Percentiles rank a stretch among this genome's conserved stretches.
phyloP scores from a whole-genome alignment of 495 filamentous ascomycete genomes.

The Daldinia grandis region DNA sequence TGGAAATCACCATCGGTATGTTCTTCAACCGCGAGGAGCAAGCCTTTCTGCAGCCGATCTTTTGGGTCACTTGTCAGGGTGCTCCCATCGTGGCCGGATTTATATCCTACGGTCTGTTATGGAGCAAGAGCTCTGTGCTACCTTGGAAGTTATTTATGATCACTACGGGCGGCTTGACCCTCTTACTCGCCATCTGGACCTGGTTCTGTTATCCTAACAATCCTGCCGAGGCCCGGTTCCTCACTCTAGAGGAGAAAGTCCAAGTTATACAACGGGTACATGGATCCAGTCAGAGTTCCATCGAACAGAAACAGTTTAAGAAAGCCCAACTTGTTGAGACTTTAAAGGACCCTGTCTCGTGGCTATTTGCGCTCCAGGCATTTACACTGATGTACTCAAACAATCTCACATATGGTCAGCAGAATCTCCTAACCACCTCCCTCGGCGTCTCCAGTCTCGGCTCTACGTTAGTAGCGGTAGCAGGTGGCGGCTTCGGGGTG shows the following conservation, averaged over 20 bases:
- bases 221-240: conserved; percentile 16
- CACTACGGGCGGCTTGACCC: conserved; percentile 9
- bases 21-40: conserved; percentile 19
- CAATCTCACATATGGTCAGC: conserved; percentile 18
- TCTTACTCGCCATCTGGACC: conserved; percentile 5
- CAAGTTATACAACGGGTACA: conserved; percentile 14
- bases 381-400: conserved; percentile 22
- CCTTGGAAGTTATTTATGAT: conserved; percentile 19
- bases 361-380: conserved; percentile 17
- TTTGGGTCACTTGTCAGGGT: conserved; percentile 15
- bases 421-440: conserved; percentile 17
- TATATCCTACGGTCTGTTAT: background rate
- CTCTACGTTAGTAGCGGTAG: conserved; percentile 13
- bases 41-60: conserved; percentile 14
- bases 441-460: conserved; percentile 17
- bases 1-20: conserved; percentile 20
- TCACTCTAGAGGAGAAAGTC: conserved; percentile 16
- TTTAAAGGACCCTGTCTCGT: conserved; percentile 15
- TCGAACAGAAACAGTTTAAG: conserved; percentile 21
- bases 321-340: conserved; percentile 14
- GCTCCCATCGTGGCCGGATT: conserved; percentile 17
- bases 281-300: conserved; percentile 12
- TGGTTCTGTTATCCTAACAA: conserved; percentile 16
- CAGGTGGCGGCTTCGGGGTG: conserved; percentile 10
- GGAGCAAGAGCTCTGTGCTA: conserved; percentile 10